Evolutionary conservation across 108 stramenopile species (phyloP).

Genomic region (Conticribra weissflogii): DNA sequence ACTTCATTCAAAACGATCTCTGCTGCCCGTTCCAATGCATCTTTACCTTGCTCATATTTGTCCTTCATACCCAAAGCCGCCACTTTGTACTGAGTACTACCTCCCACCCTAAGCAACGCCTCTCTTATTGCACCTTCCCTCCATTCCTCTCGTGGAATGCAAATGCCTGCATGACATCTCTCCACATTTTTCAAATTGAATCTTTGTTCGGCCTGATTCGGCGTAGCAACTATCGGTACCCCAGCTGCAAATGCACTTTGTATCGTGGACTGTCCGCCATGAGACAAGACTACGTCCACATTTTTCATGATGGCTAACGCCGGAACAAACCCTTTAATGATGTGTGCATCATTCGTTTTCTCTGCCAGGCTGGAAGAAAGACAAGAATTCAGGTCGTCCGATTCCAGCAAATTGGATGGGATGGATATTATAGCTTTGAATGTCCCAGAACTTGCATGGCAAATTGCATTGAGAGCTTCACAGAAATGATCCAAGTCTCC

Average conservation of each 20-base stretch:
- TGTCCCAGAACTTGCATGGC: background rate
- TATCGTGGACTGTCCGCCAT: conserved; percentile 30
- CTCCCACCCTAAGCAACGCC: conserved; percentile 14
- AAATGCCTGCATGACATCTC: conserved; percentile 11
- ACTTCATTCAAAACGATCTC: conserved; percentile 5
- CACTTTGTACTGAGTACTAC: background rate
- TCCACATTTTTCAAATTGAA: conserved; percentile 27
- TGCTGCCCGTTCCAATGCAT: conserved; percentile 6
- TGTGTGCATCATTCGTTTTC: conserved; percentile 7
- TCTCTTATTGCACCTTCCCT: conserved; percentile 26
- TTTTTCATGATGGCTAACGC: conserved; percentile 4
- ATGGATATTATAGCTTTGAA: conserved; percentile 11
- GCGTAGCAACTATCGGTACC: conserved; percentile 21
- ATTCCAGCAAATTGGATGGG: conserved; percentile 5
- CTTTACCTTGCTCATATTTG: background rate
- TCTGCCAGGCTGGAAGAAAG: background rate
- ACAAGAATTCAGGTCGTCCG: background rate
- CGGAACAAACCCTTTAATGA: conserved; percentile 23
- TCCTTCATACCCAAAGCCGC: background rate
- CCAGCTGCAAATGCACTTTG: conserved; percentile 32
- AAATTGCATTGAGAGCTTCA: conserved; percentile 18
- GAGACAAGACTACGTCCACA: conserved; percentile 30
- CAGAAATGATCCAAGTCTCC: background rate
- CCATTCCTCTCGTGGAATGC: conserved; percentile 24
- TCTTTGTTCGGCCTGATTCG: conserved; percentile 14